Base-by-base conservation (phyloP, 805 yeast genomes). In the Candida tallmaniae region DNA sequence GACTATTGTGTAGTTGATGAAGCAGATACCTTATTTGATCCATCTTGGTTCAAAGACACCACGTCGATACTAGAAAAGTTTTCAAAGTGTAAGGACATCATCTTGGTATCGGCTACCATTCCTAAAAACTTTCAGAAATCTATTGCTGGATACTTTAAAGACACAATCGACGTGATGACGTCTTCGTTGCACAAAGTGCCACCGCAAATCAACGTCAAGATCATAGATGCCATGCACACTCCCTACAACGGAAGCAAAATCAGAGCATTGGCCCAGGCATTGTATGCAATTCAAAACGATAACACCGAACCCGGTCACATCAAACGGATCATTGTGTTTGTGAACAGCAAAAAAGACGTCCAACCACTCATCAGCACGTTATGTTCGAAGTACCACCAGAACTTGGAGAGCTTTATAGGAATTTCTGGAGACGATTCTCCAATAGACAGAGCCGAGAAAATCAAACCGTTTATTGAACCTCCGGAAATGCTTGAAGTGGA, bases 21-120 rank as follows among this genome's bases (percentile, higher is more conserved):
- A 57, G 97, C 98, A 0, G 98, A 90, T 58, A 83, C 96, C 0
- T 62, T 90, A 36, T 71, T 89, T 78, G 95, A 89, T 52, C 74
- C 76, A 34, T 80, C 93, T 0, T 89, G 88, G 72, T 56, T 79
- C 8, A 70, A 70, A 17, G 79, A 76, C 31, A 84, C 96, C 2
- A 70, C 76, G 41, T 56, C 64, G 2, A 73, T 76, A 1, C 60
- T 87, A 10, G 65, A 57, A 31, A 68, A 78, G 61, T 65, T 74
- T 13, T 48, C 60, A 4, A 72, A 74, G 39, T 59, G 83, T 26
- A 68, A 65, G 30, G 83, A 85, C 41, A 56, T 87, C 15, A 70
- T 89, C 0, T 75, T 90, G 45, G 85, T 90, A 39, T 81, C 95
- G 1, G 97, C 97, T 0, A 90, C 98, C 0, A 80, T 93, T 22